These are phyloP conservation scores for Dispira simplex DNA, from an alignment of 192 early-diverging fungal genomes.

Conservation along the genomic window DNA sequence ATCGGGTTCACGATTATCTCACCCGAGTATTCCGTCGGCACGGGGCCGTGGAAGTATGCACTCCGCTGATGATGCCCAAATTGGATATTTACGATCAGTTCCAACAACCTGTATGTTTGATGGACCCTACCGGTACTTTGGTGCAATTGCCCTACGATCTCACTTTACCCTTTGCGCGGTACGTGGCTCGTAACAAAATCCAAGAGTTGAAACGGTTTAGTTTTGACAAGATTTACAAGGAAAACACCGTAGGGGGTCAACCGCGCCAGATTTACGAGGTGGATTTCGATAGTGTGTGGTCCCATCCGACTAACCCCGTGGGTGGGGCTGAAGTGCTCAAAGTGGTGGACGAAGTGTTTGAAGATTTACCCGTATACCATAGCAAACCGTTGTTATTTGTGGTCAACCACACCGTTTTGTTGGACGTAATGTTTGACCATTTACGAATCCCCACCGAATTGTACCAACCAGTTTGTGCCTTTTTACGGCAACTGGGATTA, in stretches of 20 bases:
- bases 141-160: conserved; percentile 82
- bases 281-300: conserved; percentile 83
- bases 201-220: conserved; percentile 68
- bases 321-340: conserved; percentile 85
- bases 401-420: conserved; percentile 58
- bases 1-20: conserved; percentile 52
- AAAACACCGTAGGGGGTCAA: conserved; percentile 73
- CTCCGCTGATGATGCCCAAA: conserved; percentile 74
- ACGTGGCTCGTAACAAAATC: conserved; percentile 54
- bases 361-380: conserved; percentile 50
- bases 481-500: conserved; percentile 43
- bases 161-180: conserved; percentile 82
- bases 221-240: conserved; percentile 70
- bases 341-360: conserved; percentile 54
- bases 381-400: conserved; percentile 37
- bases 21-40: conserved; percentile 67
- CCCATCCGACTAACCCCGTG: conserved; percentile 40
- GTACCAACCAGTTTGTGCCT: conserved; percentile 32
- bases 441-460: conserved; percentile 34
- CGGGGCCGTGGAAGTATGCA: conserved; percentile 65
- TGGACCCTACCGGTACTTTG: conserved; percentile 69
- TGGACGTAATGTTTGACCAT: conserved; percentile 58
- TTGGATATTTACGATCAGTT: conserved; percentile 41
- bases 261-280: conserved; percentile 61
- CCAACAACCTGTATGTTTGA: conserved; percentile 56